Conservation (phyloP, 2,329 filamentous ascomycete species). For the Colletotrichum lindemuthianum region DNA sequence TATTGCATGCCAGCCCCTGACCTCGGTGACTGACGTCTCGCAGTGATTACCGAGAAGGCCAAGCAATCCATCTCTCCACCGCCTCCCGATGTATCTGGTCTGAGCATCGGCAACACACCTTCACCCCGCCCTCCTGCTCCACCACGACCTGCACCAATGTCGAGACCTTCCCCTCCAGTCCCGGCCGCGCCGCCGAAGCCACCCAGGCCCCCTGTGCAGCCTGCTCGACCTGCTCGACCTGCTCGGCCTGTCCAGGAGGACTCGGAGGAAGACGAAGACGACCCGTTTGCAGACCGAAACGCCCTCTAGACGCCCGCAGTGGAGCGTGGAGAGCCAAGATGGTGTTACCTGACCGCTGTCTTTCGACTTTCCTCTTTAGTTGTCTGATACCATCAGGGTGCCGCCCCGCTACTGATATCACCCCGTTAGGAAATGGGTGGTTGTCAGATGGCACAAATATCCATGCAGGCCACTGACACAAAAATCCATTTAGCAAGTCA, state of each 20-base stretch:
- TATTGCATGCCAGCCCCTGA: not conserved
- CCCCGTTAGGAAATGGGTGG: not conserved
- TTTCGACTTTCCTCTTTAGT: not conserved
- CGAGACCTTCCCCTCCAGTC: constrained; percentile 59
- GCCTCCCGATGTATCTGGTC: constrained; percentile 55
- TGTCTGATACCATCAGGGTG: constrained; percentile 11
- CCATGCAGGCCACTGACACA: too few species aligned
- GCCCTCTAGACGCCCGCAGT: constrained; percentile 56
- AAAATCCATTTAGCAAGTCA: constrained; percentile 13
- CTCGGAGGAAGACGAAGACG: constrained; percentile 74
- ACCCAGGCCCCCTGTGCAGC: constrained; percentile 45
- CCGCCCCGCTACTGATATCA: constrained; percentile 10
- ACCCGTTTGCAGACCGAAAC: constrained; percentile 88
- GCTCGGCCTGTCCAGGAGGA: constrained; percentile 45
- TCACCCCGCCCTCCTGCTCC: constrained; percentile 56
- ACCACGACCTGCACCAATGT: constrained; percentile 56
- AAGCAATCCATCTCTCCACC: constrained; percentile 57
- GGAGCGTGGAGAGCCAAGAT: constrained; percentile 33
- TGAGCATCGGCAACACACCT: constrained; percentile 52
- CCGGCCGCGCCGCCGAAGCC: constrained; percentile 52
- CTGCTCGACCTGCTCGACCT: constrained; percentile 46
- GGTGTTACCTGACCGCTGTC: constrained; percentile 32
- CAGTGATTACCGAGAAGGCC: constrained; percentile 64
- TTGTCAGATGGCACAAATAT: too few species aligned
- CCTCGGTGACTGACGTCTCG: constrained; percentile 38